Conservation (phyloP, 2,329 filamentous ascomycete species). For the Hymenoscyphus infarciens region DNA sequence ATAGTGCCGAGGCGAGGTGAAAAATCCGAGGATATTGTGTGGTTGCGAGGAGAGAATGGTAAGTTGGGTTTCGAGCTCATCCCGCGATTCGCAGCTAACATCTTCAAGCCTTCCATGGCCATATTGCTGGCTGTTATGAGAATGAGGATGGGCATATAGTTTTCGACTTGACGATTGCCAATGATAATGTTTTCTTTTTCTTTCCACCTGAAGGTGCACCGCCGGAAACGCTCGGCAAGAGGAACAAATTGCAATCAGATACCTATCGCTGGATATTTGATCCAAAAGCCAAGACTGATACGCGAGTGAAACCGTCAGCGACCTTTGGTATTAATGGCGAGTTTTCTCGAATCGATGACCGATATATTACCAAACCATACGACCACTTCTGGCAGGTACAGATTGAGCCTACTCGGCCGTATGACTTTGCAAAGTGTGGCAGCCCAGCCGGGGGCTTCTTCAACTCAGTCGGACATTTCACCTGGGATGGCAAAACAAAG, state of each 20-base stretch:
- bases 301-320: conserved; percentile 18
- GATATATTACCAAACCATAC: conserved; percentile 22
- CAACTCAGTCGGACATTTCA: conserved; percentile 27
- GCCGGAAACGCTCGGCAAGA: conserved; percentile 25
- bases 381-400: conserved; percentile 28
- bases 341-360: conserved; percentile 27
- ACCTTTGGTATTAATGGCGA: conserved; percentile 24
- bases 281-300: conserved; percentile 23
- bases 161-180: conserved; percentile 24
- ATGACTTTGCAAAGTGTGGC: conserved; percentile 30
- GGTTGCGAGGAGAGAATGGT: conserved; percentile 51
- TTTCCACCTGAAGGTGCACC: conserved; percentile 23
- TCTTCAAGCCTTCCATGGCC: conserved; percentile 32
- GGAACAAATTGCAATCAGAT: conserved; percentile 29
- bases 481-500: conserved; percentile 18
- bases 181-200: conserved; percentile 27
- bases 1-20: conserved; percentile 49
- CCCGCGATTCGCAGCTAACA: conserved; percentile 5
- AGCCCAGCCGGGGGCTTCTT: conserved; percentile 24
- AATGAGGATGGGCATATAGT: conserved; percentile 43
- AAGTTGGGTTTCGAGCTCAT: conserved; percentile 21
- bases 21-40: conserved; percentile 50
- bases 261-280: conserved; percentile 35
- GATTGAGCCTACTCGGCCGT: conserved; percentile 20
- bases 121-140: conserved; percentile 47